Conservation (phyloP, 2,329 filamentous ascomycete genomes). For the Cytospora mali region DNA sequence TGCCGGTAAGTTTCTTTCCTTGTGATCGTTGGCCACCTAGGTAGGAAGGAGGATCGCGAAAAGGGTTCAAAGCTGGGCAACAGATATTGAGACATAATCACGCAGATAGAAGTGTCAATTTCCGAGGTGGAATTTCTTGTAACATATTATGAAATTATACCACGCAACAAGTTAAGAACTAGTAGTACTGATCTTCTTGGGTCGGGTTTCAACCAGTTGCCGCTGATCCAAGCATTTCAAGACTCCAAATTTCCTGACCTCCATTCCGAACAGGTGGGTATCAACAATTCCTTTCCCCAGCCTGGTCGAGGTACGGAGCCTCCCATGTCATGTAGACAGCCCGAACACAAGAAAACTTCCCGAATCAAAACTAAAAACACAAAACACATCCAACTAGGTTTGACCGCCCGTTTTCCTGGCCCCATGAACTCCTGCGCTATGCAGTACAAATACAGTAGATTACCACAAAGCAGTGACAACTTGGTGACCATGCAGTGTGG, state of each 20-base stretch:
- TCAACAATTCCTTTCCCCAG: constrained; percentile 8
- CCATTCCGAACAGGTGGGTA: constrained; percentile 17
- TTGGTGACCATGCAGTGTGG: background rate
- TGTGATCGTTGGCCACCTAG: background rate
- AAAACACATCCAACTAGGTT: background rate
- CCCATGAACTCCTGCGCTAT: constrained; percentile 22
- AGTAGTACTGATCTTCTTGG: background rate
- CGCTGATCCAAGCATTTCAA: background rate
- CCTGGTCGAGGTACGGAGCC: constrained; percentile 2
- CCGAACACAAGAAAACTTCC: background rate
- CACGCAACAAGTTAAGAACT: background rate
- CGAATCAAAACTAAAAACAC: no score
- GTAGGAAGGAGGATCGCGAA: background rate
- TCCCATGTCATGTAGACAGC: constrained; percentile 7
- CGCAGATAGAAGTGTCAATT: background rate
- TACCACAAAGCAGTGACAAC: background rate
- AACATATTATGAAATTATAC: background rate
- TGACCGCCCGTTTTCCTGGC: constrained; percentile 3
- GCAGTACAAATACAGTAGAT: constrained; percentile 3
- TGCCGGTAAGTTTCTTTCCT: no score
- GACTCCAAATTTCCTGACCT: background rate
- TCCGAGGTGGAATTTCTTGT: background rate
- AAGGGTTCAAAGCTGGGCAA: background rate
- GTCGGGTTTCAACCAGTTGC: background rate
- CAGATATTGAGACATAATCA: background rate